Evolutionary conservation across 2,329 filamentous ascomycete species (phyloP).

Genomic region (Aspergillus chevalieri): DNA sequence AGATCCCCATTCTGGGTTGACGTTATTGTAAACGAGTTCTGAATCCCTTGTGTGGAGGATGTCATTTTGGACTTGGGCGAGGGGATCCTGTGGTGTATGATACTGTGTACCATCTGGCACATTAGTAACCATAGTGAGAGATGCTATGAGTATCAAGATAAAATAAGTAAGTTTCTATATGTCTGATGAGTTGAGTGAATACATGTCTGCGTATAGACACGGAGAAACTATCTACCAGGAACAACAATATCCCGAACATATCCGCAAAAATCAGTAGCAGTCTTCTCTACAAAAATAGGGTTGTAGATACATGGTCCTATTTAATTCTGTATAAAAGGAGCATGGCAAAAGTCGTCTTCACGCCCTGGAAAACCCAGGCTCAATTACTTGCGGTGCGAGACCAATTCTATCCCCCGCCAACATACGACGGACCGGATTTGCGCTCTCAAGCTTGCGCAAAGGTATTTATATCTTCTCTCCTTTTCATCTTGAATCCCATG

Average conservation of each 20-base stretch:
- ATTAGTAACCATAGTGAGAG: no score
- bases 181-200: no score
- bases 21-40: no score
- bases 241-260: background rate
- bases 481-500: background rate
- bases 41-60: no score
- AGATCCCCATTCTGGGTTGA: no score
- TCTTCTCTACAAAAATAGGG: no score
- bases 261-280: background rate
- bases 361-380: slow-evolving; percentile 35
- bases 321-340: background rate
- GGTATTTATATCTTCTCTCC: slow-evolving; percentile 18
- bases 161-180: no score
- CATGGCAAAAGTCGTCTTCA: slow-evolving; percentile 39
- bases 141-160: no score
- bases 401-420: slow-evolving; percentile 34
- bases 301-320: background rate
- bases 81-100: no score
- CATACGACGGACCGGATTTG: slow-evolving; percentile 30
- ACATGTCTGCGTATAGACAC: background rate
- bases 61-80: no score
- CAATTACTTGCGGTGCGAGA: slow-evolving; percentile 32
- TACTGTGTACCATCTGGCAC: no score
- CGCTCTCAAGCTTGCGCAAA: slow-evolving; percentile 34
- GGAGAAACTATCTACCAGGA: background rate